Evolutionary conservation across 1,284 basidiomycete genomes (phyloP), one percentile per base, ranked within the genome.

Genomic region (Boletus smithii): DNA sequence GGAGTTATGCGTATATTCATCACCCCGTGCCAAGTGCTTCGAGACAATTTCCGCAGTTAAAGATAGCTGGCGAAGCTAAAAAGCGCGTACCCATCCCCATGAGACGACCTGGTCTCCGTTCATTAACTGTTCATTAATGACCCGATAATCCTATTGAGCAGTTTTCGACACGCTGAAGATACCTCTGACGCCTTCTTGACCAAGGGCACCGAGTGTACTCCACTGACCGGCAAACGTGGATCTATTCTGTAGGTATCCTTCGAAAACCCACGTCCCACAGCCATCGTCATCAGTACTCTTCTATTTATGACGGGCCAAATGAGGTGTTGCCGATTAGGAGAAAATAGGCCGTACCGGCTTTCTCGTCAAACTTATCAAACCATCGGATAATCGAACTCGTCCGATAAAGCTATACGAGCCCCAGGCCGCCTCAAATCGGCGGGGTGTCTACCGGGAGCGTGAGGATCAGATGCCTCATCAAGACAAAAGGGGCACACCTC

Each of bases 101-200:
- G n/a, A n/a, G n/a, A n/a, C n/a, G n/a, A n/a, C n/a, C 33, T 41
- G 16, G 37, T 39, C 52, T 52, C 60, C 62, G 58, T 66, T 64
- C 51, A 62, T 62, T 54, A 53, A 57, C 13, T 4, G 23, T 57
- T 54, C 55, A 61, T 67, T 61, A 57, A 63, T 59, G 37, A 50
- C 20, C 31, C 48, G 55, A 61, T 59, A 53, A 61, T 63, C 57
- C 61, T 67, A 57, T 44, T 49, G 39, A 18, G 62, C 50, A 31
- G 54, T 61, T 58, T 73, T 79, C 41, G 63, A 69, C 65, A 82
- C 63, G 58, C 79, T 78, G 65, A 81, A 81, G 48, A 81, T 73
- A n/a, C 80, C 79, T 17, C 67, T 62, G 40, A 75, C 45, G 57
- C 62, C 53, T 56, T 63, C 64, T 46, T 55, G 53, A n/a, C 66